Evolutionary conservation across 371 early-diverging fungal genomes (phyloP).

Genomic region (Mucor mucedo): DNA sequence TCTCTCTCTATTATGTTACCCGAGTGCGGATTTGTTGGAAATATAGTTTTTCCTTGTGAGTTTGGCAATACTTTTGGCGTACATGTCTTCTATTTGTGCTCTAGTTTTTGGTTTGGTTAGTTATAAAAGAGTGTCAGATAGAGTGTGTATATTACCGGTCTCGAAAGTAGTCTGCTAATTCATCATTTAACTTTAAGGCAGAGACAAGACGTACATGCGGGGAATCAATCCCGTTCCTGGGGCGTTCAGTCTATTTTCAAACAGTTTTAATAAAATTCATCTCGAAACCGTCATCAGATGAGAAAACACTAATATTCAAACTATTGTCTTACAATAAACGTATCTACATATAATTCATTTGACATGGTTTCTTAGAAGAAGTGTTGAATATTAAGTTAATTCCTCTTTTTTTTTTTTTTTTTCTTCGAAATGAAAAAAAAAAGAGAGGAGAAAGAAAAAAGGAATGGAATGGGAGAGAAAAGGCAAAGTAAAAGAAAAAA

Average conservation of each 20-base stretch:
- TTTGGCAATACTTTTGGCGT: constrained; percentile 24
- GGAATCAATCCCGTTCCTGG: constrained; percentile 55
- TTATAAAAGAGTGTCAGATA: not conserved
- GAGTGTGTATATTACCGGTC: constrained; percentile 47
- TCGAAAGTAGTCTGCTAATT: constrained; percentile 64
- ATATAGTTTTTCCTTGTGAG: constrained; percentile 23
- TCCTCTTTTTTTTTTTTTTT: not conserved
- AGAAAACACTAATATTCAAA: not conserved
- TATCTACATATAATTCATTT: constrained; percentile 8
- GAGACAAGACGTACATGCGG: constrained; percentile 55
- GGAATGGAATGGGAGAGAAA: constrained; percentile 17
- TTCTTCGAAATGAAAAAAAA: not conserved
- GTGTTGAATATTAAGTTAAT: not conserved
- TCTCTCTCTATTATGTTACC: constrained; percentile 9
- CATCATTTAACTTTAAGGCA: constrained; percentile 56
- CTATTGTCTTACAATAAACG: constrained; percentile 8
- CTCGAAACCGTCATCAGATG: not conserved
- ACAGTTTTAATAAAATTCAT: not conserved
- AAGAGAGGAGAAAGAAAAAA: constrained; percentile 10
- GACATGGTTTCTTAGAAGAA: constrained; percentile 1
- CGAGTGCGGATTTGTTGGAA: constrained; percentile 19
- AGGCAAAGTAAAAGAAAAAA: not conserved
- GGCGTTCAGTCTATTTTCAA: constrained; percentile 51
- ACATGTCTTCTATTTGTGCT: constrained; percentile 29
- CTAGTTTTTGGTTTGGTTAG: not conserved